Evolutionary conservation across 2,329 filamentous ascomycete species (phyloP), one percentile per base, ranked within the genome.

Genomic region (Macroventuria anomochaeta): DNA sequence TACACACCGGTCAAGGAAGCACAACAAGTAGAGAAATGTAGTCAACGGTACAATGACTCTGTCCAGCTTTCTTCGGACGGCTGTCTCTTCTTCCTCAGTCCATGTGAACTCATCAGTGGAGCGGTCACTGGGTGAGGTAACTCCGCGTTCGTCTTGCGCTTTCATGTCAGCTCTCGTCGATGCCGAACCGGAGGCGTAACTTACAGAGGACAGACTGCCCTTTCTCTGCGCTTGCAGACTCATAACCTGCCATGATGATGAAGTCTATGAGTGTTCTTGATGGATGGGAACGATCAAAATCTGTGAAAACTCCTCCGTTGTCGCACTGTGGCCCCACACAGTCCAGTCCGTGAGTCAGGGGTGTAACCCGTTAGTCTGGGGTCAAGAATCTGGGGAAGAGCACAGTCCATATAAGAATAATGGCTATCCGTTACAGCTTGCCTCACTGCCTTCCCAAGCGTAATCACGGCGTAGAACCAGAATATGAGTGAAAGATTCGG

Each of bases 21-120:
- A 83, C 12, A 84, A 69, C 57, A 84, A 72, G 61, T 84, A 85
- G 11, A 85, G 67, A 7, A 82, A 61, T 1, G 82, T 84, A 10
- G 83, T 79, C 20, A 81, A 66, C 0, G 82, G 82, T 15, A 84
- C 77, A 21, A 81, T 75, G 56, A 80, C 78, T 70, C 75, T 77
- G 67, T 85, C 82, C 34, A 85, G 72, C 70, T 82, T 83, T 58
- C 76, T 79, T 53, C 81, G 76, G 15, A 84, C 71, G 0, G 63
- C 68, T 15, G 67, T 76, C 69, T 84, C 81, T 58, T 84, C 82
- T 40, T 76, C 79, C 29, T 74, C 72, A 4, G 80, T 80, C 81
- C 82, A 84, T 32, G 73, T 73, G 32, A 79, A 68, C 15, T 69
- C 71, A 3, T 73, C 68, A 3, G 57, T 62, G 21, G 68, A 71